Conservation (phyloP, 306 rosid species). For the Corylus americana region DNA sequence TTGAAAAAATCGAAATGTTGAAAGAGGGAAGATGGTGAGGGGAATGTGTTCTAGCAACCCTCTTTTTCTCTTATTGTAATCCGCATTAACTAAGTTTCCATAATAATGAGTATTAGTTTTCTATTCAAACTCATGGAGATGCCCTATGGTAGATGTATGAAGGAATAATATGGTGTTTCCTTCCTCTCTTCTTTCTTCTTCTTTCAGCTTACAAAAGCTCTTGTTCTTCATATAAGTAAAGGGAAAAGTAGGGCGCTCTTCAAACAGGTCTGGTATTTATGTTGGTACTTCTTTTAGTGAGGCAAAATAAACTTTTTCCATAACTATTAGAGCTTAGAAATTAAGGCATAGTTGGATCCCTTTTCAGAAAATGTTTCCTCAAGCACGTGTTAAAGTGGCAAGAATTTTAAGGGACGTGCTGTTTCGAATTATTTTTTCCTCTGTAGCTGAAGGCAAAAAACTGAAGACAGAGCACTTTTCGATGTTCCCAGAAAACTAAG, state of each 20-base stretch:
- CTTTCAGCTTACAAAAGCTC: neutral
- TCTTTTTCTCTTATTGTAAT: no score
- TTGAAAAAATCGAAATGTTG: no score
- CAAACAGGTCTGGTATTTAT: neutral
- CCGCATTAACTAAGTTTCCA: no score
- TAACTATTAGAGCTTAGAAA: neutral
- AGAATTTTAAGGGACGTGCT: neutral
- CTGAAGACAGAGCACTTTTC: neutral
- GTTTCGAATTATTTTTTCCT: neutral
- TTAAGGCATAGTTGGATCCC: neutral
- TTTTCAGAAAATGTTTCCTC: neutral
- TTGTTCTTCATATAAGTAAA: neutral
- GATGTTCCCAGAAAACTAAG: neutral
- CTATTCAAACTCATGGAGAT: no score
- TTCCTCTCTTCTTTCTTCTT: no score
- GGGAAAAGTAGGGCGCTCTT: neutral
- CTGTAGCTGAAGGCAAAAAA: neutral
- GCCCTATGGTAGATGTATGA: no score
- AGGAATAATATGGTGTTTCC: no score
- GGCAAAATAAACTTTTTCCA: neutral
- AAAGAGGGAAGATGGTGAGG: no score
- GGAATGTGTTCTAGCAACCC: no score
- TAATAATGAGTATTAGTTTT: no score
- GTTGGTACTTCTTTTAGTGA: neutral
- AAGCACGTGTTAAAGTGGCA: neutral